Evolutionary conservation across 1,139 yeast species (phyloP).

Genomic region (Nematodospora anomalae): DNA sequence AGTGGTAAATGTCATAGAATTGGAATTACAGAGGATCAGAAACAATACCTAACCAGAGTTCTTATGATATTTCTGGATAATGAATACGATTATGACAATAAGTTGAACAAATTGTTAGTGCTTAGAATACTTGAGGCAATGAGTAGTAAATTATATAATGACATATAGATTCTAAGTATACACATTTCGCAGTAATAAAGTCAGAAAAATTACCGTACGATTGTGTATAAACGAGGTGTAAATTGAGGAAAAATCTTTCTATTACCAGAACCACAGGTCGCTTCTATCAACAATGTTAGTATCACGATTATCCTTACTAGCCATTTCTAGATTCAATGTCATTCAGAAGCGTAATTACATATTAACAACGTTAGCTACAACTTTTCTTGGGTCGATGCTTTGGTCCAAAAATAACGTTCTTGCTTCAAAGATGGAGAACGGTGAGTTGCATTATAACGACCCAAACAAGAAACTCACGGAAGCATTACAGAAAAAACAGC

Average conservation of each 20-base stretch:
- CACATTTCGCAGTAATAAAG: constrained; percentile 2
- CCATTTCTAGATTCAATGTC: too few relatives aligned
- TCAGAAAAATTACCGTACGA: too few relatives aligned
- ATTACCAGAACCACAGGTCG: too few relatives aligned
- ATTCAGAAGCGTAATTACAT: constrained; percentile 8
- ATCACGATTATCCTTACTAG: too few relatives aligned
- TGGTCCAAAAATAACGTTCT: constrained; percentile 51
- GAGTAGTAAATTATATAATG: constrained; percentile 30
- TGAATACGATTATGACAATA: constrained; percentile 6
- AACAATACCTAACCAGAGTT: constrained; percentile 6
- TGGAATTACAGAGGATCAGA: constrained; percentile 2
- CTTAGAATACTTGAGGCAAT: constrained; percentile 33
- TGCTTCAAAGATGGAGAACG: constrained; percentile 60
- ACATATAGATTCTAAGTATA: constrained; percentile 15
- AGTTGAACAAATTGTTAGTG: constrained; percentile 31
- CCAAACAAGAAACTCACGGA: constrained; percentile 23
- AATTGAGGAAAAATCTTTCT: too few relatives aligned
- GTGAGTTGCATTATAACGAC: constrained; percentile 48
- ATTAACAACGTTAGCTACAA: constrained; percentile 15
- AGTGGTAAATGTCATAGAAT: constrained; percentile 3
- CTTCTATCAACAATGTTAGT: too few relatives aligned
- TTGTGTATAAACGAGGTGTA: too few relatives aligned
- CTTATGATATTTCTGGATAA: constrained; percentile 8
- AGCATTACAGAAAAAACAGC: constrained; percentile 18
- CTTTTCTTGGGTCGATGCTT: constrained; percentile 29